Evolutionary conservation across 2,329 filamentous ascomycete species (phyloP), one percentile per base, ranked within the genome.

Genomic region (Epichloe gansuensis): DNA sequence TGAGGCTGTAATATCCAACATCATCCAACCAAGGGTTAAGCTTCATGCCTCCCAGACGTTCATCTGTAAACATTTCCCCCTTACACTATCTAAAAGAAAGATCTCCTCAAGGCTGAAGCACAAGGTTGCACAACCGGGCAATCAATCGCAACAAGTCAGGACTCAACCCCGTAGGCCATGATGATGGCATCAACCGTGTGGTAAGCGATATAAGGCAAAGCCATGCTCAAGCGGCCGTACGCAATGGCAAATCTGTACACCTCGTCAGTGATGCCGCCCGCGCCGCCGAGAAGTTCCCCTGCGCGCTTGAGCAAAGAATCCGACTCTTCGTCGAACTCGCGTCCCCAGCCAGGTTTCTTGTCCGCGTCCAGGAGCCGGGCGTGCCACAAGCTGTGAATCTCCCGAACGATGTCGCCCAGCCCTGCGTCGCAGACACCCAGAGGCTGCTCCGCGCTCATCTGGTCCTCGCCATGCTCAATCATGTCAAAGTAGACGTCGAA

Each of bases 221-320:
- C 50, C 50, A 54, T 54, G 12, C 54, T 54, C 34, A 54, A 9
- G 23, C 52, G 46, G 7, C 54, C 50, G 23, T 45, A 56, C 3
- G 52, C 52, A 23, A 56, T 51, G 6, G 54, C 47, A 49, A 56
- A 54, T 35, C 43, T 51, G 23, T 54, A 49, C 17, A 53, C 47
- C 12, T 56, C 54, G 34, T 43, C 50, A 5, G 46, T 52, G 15
- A 52, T 43, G 7, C 38, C 34, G 3, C 44, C 47, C 42, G 25
- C n/a, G 12, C 3, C n/a, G 21, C 21, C 39, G n/a, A 56, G 50
- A 38, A 52, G 6, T 11, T 54, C 50, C 4, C 54, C 54, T 3
- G 47, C 54, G n/a, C 27, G 21, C 17, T 36, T 40, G 11, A 54
- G 38, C 23, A 56, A 31, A 7, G 27, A 23, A 15, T 51, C 54